Conservation (phyloP, 2,329 filamentous ascomycete species). For the Hirsutella minnesotensis region DNA sequence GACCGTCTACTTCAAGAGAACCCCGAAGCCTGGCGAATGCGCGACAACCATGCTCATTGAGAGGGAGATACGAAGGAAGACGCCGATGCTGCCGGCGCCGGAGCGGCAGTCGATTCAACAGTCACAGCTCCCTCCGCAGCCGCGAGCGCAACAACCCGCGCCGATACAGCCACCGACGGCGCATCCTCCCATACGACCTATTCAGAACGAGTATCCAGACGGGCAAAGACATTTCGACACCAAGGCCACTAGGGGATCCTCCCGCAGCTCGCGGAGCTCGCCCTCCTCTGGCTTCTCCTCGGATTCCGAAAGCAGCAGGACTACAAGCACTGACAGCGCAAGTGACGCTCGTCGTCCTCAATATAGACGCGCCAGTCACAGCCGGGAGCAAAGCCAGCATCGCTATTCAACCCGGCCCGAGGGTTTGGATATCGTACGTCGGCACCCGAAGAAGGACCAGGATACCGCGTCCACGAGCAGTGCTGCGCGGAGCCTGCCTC, state of each 20-base stretch:
- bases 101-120: neutral
- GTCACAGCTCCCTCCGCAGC: neutral
- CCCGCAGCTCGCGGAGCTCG: slow-evolving; percentile 9
- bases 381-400: slow-evolving; percentile 3
- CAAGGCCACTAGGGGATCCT: neutral
- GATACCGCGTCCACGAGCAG: neutral
- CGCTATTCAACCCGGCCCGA: slow-evolving; percentile 4
- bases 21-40: slow-evolving; percentile 20
- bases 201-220: neutral
- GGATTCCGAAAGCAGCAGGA: slow-evolving; percentile 5
- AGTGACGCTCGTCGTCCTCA: slow-evolving; percentile 5
- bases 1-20: slow-evolving; percentile 33
- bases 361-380: slow-evolving; percentile 5
- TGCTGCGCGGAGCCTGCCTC: too few species aligned
- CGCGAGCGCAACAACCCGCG: neutral
- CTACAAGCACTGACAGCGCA: slow-evolving; percentile 10
- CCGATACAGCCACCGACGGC: neutral
- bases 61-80: slow-evolving; percentile 4
- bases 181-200: neutral
- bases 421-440: neutral
- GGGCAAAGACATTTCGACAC: neutral
- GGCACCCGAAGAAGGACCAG: neutral
- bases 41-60: slow-evolving; percentile 15
- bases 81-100: neutral
- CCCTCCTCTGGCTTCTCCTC: slow-evolving; percentile 2